Evolutionary conservation across 306 rosid genomes (phyloP).

Genomic region (Ceratonia siliqua): DNA sequence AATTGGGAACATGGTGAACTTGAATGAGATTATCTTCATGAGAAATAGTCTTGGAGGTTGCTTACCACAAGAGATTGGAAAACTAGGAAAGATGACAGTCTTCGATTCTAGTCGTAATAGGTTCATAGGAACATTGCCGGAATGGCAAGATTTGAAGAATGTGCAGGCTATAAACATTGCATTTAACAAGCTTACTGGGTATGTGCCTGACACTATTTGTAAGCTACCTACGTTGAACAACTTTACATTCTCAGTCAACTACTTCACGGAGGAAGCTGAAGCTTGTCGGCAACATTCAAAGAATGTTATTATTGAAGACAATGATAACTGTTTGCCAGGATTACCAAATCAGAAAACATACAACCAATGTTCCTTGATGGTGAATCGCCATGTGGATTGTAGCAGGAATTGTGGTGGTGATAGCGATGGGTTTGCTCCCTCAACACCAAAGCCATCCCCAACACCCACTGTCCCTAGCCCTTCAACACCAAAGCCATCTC

Average conservation of each 20-base stretch:
- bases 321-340: slow-evolving; percentile 51
- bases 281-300: slow-evolving; percentile 37
- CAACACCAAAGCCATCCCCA: slow-evolving; percentile 23
- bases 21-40: slow-evolving; percentile 61
- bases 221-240: slow-evolving; percentile 51
- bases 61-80: slow-evolving; percentile 64
- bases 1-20: slow-evolving; percentile 54
- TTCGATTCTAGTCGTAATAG: slow-evolving; percentile 53
- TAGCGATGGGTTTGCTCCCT: neutral
- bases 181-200: slow-evolving; percentile 54
- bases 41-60: slow-evolving; percentile 66
- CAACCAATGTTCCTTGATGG: slow-evolving; percentile 41
- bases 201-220: slow-evolving; percentile 51
- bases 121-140: slow-evolving; percentile 58
- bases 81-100: slow-evolving; percentile 35
- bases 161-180: slow-evolving; percentile 51
- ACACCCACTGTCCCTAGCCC: neutral
- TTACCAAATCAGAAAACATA: slow-evolving; percentile 51
- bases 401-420: slow-evolving; percentile 47
- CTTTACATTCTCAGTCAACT: slow-evolving; percentile 59
- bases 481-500: neutral
- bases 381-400: slow-evolving; percentile 59
- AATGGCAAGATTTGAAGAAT: slow-evolving; percentile 37
- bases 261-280: slow-evolving; percentile 52
- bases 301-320: slow-evolving; percentile 31